Conservation (phyloP, 495 filamentous ascomycete genomes). For the Aspergillus biplanus region DNA sequence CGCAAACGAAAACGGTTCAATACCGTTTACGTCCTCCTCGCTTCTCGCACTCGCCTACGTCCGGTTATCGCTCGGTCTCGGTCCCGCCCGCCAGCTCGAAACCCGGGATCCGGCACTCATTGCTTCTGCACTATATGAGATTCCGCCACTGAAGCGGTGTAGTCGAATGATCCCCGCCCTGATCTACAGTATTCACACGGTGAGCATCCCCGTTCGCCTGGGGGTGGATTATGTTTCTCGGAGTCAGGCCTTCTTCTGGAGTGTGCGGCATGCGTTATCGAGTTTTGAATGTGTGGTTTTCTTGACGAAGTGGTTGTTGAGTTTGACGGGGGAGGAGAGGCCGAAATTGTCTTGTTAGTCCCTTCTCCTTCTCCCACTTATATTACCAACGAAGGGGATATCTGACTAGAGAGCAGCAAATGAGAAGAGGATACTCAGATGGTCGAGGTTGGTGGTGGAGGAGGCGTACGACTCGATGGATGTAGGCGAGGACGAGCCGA, state of each 20-base stretch:
- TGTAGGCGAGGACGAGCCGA: neutral
- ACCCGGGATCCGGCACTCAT: neutral
- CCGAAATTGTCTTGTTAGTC: too few species aligned
- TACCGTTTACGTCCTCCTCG: neutral
- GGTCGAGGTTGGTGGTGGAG: constrained; percentile 7
- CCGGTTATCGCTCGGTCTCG: neutral
- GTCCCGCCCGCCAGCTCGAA: neutral
- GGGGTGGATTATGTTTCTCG: neutral
- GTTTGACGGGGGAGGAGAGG: neutral
- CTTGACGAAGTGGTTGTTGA: neutral
- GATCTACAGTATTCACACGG: neutral
- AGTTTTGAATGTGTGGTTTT: neutral
- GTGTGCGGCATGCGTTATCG: neutral
- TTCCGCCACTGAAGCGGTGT: neutral
- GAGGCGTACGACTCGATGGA: constrained; percentile 15
- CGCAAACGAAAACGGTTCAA: neutral
- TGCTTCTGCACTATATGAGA: neutral
- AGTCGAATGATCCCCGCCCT: neutral
- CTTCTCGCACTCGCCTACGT: neutral
- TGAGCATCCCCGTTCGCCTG: neutral
- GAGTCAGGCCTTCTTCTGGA: neutral
- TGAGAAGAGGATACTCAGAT: constrained; percentile 6
- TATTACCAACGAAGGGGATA: neutral
- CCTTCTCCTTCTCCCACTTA: neutral
- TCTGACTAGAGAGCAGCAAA: neutral